Percentiles rank a stretch among this genome's conserved stretches.
phyloP scores from a whole-genome alignment of 2,329 filamentous ascomycete species.

The Onygenales sp. region DNA sequence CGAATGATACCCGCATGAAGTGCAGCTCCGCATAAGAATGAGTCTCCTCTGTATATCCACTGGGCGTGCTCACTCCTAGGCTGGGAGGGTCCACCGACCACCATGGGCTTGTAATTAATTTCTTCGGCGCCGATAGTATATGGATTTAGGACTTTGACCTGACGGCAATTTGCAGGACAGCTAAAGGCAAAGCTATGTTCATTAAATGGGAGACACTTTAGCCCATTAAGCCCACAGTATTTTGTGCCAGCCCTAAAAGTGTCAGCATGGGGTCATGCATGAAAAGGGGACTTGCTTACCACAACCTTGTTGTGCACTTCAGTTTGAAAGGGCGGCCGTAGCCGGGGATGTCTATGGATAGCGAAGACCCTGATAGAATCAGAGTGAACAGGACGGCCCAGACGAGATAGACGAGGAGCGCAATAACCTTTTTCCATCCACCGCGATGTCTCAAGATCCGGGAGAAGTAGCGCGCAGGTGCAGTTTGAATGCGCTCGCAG shows the following conservation, averaged over 20 bases:
- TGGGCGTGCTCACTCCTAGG: constrained; percentile 28
- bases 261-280: neutral
- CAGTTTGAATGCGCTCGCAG: constrained; percentile 36
- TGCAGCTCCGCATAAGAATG: constrained; percentile 51
- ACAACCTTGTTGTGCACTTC: constrained; percentile 37
- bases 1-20: constrained; percentile 51
- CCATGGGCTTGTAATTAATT: constrained; percentile 44
- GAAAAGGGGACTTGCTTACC: constrained; percentile 21
- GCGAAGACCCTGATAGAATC: constrained; percentile 35
- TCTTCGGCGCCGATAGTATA: constrained; percentile 48
- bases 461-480: constrained; percentile 34
- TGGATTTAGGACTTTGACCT: constrained; percentile 42
- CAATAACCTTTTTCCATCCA: constrained; percentile 32
- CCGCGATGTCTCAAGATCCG: constrained; percentile 33
- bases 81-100: constrained; percentile 44
- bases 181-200: constrained; percentile 39
- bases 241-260: constrained; percentile 17
- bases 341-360: constrained; percentile 29
- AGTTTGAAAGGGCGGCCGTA: constrained; percentile 37
- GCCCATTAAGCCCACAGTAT: constrained; percentile 9
- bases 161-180: constrained; percentile 49
- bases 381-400: constrained; percentile 40
- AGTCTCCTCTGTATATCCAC: constrained; percentile 49
- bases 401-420: constrained; percentile 33
- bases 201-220: neutral